phyloP scores from a whole-genome alignment of 2,329 filamentous ascomycete genomes.

The Calcarisporium arbuscula region DNA sequence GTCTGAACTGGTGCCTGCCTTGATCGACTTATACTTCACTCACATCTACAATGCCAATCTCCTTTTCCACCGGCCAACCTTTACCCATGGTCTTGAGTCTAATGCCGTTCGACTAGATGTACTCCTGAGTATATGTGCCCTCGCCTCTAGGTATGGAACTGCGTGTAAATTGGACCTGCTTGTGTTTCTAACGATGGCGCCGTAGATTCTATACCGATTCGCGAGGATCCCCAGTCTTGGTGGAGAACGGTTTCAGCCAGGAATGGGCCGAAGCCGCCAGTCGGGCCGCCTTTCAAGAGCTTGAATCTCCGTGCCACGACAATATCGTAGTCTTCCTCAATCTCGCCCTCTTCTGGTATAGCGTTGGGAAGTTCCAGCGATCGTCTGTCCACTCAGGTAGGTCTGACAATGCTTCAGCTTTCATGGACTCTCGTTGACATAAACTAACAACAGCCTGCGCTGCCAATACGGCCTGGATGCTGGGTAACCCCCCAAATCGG shows the following conservation, averaged over 20 bases:
- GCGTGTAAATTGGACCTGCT: neutral
- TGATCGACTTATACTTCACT: constrained; percentile 3
- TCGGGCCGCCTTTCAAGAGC: neutral
- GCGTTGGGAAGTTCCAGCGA: constrained; percentile 1
- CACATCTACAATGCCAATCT: constrained; percentile 1
- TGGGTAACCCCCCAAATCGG: neutral
- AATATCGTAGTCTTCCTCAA: constrained; percentile 2
- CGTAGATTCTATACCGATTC: constrained; percentile 1
- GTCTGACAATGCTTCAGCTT: neutral
- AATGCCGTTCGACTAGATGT: neutral
- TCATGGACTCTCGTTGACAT: neutral
- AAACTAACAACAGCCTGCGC: neutral
- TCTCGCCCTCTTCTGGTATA: constrained; percentile 3
- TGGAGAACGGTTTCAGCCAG: constrained; percentile 1
- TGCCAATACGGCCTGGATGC: constrained; percentile 1
- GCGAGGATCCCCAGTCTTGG: neutral
- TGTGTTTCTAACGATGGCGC: neutral
- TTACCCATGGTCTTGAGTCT: neutral
- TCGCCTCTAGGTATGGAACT: neutral
- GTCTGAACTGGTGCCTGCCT: neutral
- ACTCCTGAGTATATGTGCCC: constrained; percentile 1
- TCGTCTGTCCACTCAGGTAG: constrained; percentile 1
- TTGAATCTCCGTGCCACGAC: constrained; percentile 1
- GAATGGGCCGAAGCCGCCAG: constrained; percentile 1
- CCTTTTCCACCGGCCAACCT: neutral